A percentile compares a stretch with the other conserved stretches of the same genome.
Conservation (phyloP, 78 protist genomes). For the Dictyostelium firmibasis region DNA sequence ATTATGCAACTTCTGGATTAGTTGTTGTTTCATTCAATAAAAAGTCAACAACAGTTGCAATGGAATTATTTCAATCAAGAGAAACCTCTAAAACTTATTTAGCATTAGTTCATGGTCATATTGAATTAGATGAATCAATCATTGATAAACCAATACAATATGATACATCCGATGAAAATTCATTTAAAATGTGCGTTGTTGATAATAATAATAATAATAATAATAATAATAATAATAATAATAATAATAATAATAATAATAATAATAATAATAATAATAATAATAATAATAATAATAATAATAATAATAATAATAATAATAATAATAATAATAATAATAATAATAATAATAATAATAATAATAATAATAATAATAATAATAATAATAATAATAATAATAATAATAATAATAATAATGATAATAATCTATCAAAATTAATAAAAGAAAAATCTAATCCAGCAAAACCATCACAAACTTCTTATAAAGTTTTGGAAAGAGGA, state of each 20-base stretch:
- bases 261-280: not conserved
- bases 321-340: not conserved
- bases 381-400: not conserved
- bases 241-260: not conserved
- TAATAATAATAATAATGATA: too few species aligned
- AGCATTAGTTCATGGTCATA: constrained; percentile 46
- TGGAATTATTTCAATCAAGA: constrained; percentile 13
- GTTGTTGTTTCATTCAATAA: constrained; percentile 1
- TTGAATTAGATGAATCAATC: not conserved
- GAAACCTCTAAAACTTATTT: constrained; percentile 28
- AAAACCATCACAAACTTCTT: not conserved
- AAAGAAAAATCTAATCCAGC: not conserved
- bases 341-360: not conserved
- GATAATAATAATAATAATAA: not conserved
- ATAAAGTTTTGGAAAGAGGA: constrained; percentile 29
- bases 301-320: not conserved
- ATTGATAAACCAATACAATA: constrained; percentile 49
- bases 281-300: not conserved
- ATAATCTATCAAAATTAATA: not conserved
- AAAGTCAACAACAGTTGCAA: constrained; percentile 11
- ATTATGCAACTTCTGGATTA: constrained; percentile 62
- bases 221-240: too few species aligned
- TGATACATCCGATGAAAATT: not conserved
- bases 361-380: not conserved
- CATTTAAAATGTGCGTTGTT: constrained; percentile 42